Conservation (phyloP, 2,329 filamentous ascomycete genomes). For the Colletotrichum ledebouriae region DNA sequence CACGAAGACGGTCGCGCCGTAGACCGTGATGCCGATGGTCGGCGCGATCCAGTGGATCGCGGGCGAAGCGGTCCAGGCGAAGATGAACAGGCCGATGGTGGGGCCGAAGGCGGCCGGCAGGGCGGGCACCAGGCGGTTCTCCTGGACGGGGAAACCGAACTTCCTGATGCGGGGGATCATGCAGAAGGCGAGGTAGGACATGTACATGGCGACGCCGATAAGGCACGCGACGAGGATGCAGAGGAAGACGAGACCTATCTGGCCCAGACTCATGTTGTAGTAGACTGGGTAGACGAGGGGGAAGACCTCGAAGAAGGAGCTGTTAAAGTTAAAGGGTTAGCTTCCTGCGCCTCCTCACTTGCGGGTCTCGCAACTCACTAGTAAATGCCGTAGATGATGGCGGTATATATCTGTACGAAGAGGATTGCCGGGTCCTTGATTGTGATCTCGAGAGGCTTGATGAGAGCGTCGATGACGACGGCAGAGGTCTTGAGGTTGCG, state of each 20-base stretch:
- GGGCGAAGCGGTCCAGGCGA: slow-evolving; percentile 68
- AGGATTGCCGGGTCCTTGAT: slow-evolving; percentile 72
- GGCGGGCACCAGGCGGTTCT: slow-evolving; percentile 68
- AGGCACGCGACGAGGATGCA: slow-evolving; percentile 70
- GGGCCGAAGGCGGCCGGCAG: slow-evolving; percentile 66
- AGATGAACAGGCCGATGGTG: slow-evolving; percentile 72
- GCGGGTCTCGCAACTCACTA: slow-evolving; percentile 49
- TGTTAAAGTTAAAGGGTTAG: too few relatives aligned
- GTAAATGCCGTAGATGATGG: slow-evolving; percentile 73
- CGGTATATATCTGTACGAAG: slow-evolving; percentile 73
- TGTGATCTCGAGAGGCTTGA: slow-evolving; percentile 72
- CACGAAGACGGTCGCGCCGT: slow-evolving; percentile 64
- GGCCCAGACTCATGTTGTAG: slow-evolving; percentile 71
- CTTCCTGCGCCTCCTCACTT: too few relatives aligned
- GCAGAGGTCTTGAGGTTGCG: slow-evolving; percentile 62
- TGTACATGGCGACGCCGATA: slow-evolving; percentile 64
- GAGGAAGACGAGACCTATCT: slow-evolving; percentile 72
- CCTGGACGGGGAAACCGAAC: slow-evolving; percentile 64
- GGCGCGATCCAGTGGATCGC: slow-evolving; percentile 68
- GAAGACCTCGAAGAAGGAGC: slow-evolving; percentile 74
- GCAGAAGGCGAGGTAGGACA: slow-evolving; percentile 65
- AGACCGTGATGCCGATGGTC: slow-evolving; percentile 69
- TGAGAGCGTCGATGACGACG: slow-evolving; percentile 67
- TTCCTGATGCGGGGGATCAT: slow-evolving; percentile 64
- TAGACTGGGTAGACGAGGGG: slow-evolving; percentile 71